Evolutionary conservation across 2,329 filamentous ascomycete genomes (phyloP).

Genomic region (Madurella mycetomatis): DNA sequence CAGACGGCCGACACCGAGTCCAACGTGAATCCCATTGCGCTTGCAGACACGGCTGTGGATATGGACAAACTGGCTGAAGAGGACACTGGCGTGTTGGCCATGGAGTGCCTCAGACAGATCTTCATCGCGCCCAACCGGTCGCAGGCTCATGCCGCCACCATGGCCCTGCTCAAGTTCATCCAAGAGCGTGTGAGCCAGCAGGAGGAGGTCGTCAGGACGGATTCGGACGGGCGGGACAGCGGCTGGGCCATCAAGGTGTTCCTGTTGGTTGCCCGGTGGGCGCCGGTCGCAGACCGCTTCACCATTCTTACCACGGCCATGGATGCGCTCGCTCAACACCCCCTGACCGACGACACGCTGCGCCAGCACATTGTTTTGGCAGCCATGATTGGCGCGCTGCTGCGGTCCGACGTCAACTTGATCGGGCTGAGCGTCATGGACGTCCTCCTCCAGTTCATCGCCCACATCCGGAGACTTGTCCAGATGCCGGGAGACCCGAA

Average conservation of each 20-base stretch:
- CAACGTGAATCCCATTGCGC: slow-evolving; percentile 63
- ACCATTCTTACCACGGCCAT: slow-evolving; percentile 79
- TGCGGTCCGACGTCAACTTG: slow-evolving; percentile 85
- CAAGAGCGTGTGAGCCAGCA: slow-evolving; percentile 52
- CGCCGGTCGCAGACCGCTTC: slow-evolving; percentile 91
- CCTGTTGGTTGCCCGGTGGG: slow-evolving; percentile 76
- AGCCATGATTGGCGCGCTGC: slow-evolving; percentile 73
- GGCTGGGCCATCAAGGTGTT: slow-evolving; percentile 83
- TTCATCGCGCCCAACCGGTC: slow-evolving; percentile 76
- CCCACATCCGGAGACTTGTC: slow-evolving; percentile 74
- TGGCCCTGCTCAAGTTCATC: slow-evolving; percentile 70
- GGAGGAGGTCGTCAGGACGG: slow-evolving; percentile 49
- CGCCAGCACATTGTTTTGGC: slow-evolving; percentile 70
- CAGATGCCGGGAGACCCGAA: slow-evolving; percentile 51
- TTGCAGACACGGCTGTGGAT: slow-evolving; percentile 78
- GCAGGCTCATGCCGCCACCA: slow-evolving; percentile 75
- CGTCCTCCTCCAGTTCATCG: slow-evolving; percentile 76
- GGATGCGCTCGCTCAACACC: slow-evolving; percentile 66
- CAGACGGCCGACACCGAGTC: slow-evolving; percentile 65
- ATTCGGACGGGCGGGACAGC: slow-evolving; percentile 42
- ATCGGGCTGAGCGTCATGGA: slow-evolving; percentile 97
- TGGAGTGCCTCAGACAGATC: slow-evolving; percentile 82
- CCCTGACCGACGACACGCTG: slow-evolving; percentile 66
- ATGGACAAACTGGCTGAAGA: slow-evolving; percentile 87
- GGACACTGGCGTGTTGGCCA: slow-evolving; percentile 76